Evolutionary conservation across 257 asterid species (phyloP).

Genomic region (Solanum corneliomulleri): DNA sequence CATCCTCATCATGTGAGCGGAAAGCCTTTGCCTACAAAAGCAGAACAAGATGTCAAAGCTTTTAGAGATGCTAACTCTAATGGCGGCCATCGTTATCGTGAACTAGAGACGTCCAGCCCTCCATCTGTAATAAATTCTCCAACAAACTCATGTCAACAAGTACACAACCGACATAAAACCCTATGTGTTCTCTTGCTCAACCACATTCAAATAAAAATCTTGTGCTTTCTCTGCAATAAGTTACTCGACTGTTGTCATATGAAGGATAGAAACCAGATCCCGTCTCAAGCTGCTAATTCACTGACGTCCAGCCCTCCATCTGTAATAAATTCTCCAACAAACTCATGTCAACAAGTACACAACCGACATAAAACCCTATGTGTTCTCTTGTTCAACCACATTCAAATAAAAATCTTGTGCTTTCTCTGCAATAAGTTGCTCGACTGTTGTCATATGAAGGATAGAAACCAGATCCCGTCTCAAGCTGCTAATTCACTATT

Average conservation of each 20-base stretch:
- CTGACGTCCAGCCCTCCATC: not conserved
- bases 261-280: not conserved
- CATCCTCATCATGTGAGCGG: constrained; percentile 52
- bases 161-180: not conserved
- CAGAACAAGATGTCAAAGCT: not conserved
- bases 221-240: not conserved
- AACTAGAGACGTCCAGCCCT: not conserved
- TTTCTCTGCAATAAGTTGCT: not conserved
- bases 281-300: not conserved
- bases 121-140: not conserved
- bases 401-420: not conserved
- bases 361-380: not conserved
- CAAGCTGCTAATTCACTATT: not conserved
- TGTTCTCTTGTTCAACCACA: not conserved
- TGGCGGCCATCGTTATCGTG: not conserved
- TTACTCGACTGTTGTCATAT: not conserved
- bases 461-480: not conserved
- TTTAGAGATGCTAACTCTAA: not conserved
- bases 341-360: not conserved
- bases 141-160: not conserved
- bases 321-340: too few species aligned
- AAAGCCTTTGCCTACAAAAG: constrained; percentile 73
- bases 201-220: not conserved
- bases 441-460: not conserved
- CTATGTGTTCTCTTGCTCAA: not conserved